Evolutionary conservation across 2,329 filamentous ascomycete species (phyloP), one percentile per base, ranked within the genome.

Genomic region (Aschersonia sp.): DNA sequence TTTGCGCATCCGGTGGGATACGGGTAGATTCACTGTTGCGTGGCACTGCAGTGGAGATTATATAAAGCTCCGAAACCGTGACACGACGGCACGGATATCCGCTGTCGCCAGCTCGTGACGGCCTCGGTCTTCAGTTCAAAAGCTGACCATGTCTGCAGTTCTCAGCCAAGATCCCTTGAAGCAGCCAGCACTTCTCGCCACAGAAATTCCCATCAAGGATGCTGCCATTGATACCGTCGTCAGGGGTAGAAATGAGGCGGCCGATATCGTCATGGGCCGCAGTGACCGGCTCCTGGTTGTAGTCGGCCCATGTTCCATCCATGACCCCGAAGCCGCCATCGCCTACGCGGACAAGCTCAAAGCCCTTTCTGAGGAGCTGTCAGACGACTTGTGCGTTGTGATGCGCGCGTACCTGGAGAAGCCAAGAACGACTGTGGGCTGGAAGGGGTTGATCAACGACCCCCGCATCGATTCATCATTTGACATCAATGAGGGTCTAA

Each of bases 321-420:
- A 98, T 72, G 92, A 98, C 68, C 92, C 92, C 7, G 79, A 74
- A 45, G 81, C 81, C 11, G 92, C 92, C 41, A 73, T 94, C 57
- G 88, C 95, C 66, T 98, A 98, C 74, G 87, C 84, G 63, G 69
- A 75, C 52, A 79, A 83, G 49, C 77, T 98, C 45, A 84, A 87
- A 69, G 69, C 73, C 47, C 72, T 95, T 44, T 79, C 88, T 50
- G 78, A 84, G 54, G 87, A 84, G 73, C 81, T 95, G 52, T 79
- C 81, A 51, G 73, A 80, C 57, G 89, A 97, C 63, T 76, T 98
- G 44, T 82, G 82, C 65, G 85, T 98, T 64, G 82, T 98, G 60
- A 98, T 98, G 92, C 87, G 92, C 58, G 88, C 89, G 62, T 98
- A 98, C 77, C 83, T 98, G 46, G 92, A 98, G 75, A 98, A 98